Base-by-base conservation (phyloP, 2,329 filamentous ascomycete genomes). In the Alternaria solani region DNA sequence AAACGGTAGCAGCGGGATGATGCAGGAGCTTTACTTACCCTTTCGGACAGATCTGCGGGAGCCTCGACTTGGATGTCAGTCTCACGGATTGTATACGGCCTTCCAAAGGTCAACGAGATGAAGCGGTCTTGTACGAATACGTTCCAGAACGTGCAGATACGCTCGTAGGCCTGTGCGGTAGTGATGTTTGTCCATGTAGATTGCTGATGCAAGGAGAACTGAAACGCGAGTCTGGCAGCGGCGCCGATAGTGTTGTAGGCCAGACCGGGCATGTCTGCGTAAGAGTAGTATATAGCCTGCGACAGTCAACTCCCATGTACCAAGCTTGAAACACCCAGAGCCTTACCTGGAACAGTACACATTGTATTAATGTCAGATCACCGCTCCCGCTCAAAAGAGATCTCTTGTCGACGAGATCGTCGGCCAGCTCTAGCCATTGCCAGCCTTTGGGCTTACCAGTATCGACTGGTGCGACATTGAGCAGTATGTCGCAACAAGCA, bases 221-320 rank as follows among this genome's bases (percentile, higher is more conserved):
- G 74, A 26, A 75, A 67, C n/a, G 60, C 63, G 9, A 72, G 63
- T 23, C 72, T 62, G n/a, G 70, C 71, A 5, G 73, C 73, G 23
- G 69, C 61, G 2, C 73, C 72, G 25, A 75, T 72, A 3, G 67
- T 66, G n/a, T 60, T 72, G 42, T 77, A 76, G 1, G 75, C 73
- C 1, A 69, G 59, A 23, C 70, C 67, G 14, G 73, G 67, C 39
- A 69, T 65, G 51, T 77, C 72, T n/a, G 64, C 63, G 14, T 64
- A 65, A 3, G 57, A 61, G 12, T 70, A 66, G 52, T 75, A 77
- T 1, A 73, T 14, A 7, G 73, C 65, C 75, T 77, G n/a, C 5
- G 5, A n/a, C 14, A 7, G 25, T 67, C 14, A 70, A 49, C 54
- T 16, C 43, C 14, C 32, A 16, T 14, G 16, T 5, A 16, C 23